Evolutionary conservation across 306 rosid genomes (phyloP).

Genomic region (Prunus mume): DNA sequence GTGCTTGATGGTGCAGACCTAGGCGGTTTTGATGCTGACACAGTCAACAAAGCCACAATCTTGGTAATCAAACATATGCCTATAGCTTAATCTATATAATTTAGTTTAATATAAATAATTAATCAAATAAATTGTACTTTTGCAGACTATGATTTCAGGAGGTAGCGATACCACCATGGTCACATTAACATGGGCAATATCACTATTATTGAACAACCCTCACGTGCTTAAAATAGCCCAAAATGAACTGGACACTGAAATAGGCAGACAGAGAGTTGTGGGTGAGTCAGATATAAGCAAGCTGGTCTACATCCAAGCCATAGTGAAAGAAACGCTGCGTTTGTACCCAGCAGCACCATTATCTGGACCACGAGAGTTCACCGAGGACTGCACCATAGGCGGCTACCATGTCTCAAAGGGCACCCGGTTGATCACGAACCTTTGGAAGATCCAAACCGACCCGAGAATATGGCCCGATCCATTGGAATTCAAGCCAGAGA

Average conservation of each 20-base stretch:
- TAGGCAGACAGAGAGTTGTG: slow-evolving; percentile 14
- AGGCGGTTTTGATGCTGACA: slow-evolving; percentile 11
- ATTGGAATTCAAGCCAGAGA: too few relatives aligned
- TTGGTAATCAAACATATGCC: slow-evolving; percentile 8
- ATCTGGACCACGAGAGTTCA: slow-evolving; percentile 20
- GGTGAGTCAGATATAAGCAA: slow-evolving; percentile 21
- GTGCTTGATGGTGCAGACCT: background rate
- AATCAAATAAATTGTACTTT: background rate
- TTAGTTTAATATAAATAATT: too few relatives aligned
- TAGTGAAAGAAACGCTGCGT: slow-evolving; percentile 50
- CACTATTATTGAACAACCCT: slow-evolving; percentile 20
- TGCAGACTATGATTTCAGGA: slow-evolving; percentile 5
- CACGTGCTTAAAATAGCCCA: background rate
- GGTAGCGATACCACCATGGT: slow-evolving; percentile 25
- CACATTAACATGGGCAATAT: slow-evolving; percentile 27
- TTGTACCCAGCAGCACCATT: slow-evolving; percentile 45
- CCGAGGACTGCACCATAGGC: slow-evolving; percentile 35
- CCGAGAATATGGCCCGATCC: slow-evolving; percentile 4
- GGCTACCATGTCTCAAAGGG: slow-evolving; percentile 43
- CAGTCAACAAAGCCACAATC: slow-evolving; percentile 25
- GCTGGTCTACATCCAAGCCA: slow-evolving; percentile 36
- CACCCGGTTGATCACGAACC: slow-evolving; percentile 39
- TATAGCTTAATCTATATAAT: background rate
- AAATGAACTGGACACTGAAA: slow-evolving; percentile 18
- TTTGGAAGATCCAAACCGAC: slow-evolving; percentile 44